phyloP scores from a whole-genome alignment of 495 filamentous ascomycete species.

The Penicillium salamii region DNA sequence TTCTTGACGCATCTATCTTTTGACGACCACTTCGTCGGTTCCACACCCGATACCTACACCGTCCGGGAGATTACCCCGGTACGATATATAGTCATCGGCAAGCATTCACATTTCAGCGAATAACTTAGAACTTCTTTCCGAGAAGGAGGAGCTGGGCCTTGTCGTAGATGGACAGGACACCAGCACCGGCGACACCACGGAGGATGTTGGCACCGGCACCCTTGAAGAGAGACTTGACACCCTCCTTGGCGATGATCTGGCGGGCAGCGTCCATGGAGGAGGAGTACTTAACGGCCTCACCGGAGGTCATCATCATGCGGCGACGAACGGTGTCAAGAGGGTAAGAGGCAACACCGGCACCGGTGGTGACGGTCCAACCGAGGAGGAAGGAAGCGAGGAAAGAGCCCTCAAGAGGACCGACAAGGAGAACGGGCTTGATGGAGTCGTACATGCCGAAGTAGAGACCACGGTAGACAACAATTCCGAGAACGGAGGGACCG shows the following conservation, averaged over 20 bases:
- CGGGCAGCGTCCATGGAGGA: slow-evolving; percentile 87
- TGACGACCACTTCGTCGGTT: slow-evolving; percentile 36
- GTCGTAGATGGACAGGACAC: slow-evolving; percentile 99
- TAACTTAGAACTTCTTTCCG: slow-evolving; percentile 98
- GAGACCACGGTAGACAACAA: slow-evolving; percentile 99
- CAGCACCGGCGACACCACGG: slow-evolving; percentile 99
- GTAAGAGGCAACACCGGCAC: slow-evolving; percentile 99
- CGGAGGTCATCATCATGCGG: slow-evolving; percentile 99
- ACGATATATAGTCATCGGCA: slow-evolving; percentile 30
- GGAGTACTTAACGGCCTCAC: slow-evolving; percentile 98
- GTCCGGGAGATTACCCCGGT: slow-evolving; percentile 30
- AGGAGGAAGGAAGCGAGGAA: slow-evolving; percentile 98
- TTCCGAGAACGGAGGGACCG: slow-evolving; percentile 97
- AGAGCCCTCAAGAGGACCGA: slow-evolving; percentile 89
- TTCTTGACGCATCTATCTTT: slow-evolving; percentile 52
- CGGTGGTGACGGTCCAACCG: slow-evolving; percentile 99
- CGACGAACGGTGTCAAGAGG: slow-evolving; percentile 99
- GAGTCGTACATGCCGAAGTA: slow-evolving; percentile 99
- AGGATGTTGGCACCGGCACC: slow-evolving; percentile 99
- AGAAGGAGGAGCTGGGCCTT: slow-evolving; percentile 98
- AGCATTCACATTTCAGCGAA: slow-evolving; percentile 15
- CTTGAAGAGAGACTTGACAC: slow-evolving; percentile 98
- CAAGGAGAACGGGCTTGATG: slow-evolving; percentile 96
- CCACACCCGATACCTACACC: slow-evolving; percentile 27
- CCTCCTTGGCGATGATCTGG: slow-evolving; percentile 96